A percentile compares a stretch with the other conserved stretches of the same genome.
Evolutionary conservation across 2,329 filamentous ascomycete species (phyloP).

Genomic region (Acrocalymma vagum): DNA sequence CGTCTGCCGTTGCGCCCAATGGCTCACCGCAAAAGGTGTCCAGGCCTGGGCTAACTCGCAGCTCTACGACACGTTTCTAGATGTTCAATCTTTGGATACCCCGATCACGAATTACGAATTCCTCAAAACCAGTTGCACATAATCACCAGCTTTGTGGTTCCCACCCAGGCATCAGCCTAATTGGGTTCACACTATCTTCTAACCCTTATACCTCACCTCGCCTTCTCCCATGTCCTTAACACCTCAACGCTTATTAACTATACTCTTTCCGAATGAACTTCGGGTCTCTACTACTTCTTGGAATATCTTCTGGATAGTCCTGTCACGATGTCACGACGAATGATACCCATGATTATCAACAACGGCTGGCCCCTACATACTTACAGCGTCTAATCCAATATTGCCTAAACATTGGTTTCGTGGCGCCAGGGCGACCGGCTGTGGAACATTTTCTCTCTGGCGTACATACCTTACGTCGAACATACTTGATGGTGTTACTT

Average conservation of each 20-base stretch:
- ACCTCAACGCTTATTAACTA: constrained; percentile 16
- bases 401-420: constrained; percentile 24
- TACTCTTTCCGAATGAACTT: too few relatives aligned
- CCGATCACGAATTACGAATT: constrained; percentile 15
- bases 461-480: too few relatives aligned
- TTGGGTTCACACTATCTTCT: constrained; percentile 19
- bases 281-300: constrained; percentile 19
- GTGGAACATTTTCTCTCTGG: too few relatives aligned
- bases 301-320: constrained; percentile 28
- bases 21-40: constrained; percentile 44
- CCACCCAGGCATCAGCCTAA: constrained; percentile 14
- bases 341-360: constrained; percentile 43
- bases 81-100: constrained; percentile 12
- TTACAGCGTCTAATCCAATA: constrained; percentile 32
- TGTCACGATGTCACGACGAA: constrained; percentile 46
- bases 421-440: constrained; percentile 23
- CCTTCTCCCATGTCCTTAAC: constrained; percentile 13
- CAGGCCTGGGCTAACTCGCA: constrained; percentile 39
- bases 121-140: constrained; percentile 19
- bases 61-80: constrained; percentile 45
- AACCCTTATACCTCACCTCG: constrained; percentile 13
- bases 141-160: constrained; percentile 8
- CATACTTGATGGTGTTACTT: too few relatives aligned
- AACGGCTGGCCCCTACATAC: constrained; percentile 33
- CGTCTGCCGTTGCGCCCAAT: constrained; percentile 41